Evolutionary conservation across 352 stramenopile species (phyloP).

Genomic region (Globisporangium ultimum): DNA sequence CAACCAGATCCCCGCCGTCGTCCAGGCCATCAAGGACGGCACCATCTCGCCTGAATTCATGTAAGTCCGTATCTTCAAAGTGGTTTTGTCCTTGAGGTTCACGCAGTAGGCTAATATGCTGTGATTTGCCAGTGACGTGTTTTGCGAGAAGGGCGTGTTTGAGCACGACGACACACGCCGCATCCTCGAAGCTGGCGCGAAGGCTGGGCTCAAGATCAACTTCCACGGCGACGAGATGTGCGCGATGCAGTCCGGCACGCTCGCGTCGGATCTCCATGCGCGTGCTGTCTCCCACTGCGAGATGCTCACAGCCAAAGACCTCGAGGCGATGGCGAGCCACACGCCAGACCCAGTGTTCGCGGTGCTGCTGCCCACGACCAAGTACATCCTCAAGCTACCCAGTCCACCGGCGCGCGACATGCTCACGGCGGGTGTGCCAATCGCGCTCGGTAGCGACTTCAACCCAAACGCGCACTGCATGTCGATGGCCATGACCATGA

Average conservation of each 20-base stretch:
- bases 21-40: constrained; percentile 64
- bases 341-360: constrained; percentile 57
- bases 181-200: constrained; percentile 64
- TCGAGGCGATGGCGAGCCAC: constrained; percentile 63
- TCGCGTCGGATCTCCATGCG: constrained; percentile 55
- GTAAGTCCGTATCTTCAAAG: constrained; percentile 16
- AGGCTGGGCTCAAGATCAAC: constrained; percentile 73
- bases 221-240: constrained; percentile 84
- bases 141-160: constrained; percentile 86
- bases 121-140: constrained; percentile 44
- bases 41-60: constrained; percentile 81
- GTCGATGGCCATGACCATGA: constrained; percentile 87
- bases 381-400: constrained; percentile 78
- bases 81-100: no score
- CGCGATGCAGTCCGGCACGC: constrained; percentile 60
- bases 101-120: neutral
- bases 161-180: constrained; percentile 71
- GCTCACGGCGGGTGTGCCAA: constrained; percentile 58
- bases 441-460: constrained; percentile 81
- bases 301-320: constrained; percentile 64
- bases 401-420: constrained; percentile 71
- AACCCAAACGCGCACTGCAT: constrained; percentile 86
- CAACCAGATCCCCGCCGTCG: constrained; percentile 69
- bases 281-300: constrained; percentile 75
- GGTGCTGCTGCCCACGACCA: constrained; percentile 79